Evolutionary conservation across 768 basidiomycete genomes (phyloP), one percentile per base, ranked within the genome.

Genomic region (Galerina sulciceps): DNA sequence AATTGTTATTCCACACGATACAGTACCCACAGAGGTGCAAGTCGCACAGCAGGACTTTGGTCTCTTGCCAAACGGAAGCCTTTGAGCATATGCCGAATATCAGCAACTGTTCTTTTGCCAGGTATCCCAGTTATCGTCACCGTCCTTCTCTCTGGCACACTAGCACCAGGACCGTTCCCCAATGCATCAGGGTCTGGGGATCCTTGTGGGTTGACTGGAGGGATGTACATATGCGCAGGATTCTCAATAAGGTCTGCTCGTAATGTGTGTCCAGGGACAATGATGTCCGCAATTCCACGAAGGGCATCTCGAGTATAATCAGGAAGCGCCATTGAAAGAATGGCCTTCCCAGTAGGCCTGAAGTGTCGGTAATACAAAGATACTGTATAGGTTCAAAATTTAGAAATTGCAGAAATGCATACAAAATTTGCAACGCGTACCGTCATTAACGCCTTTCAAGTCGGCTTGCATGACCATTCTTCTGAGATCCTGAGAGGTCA

Each of bases 101-200:
- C 70, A 0, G 69, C 67, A 3, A 68, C 35, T 1, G 68, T 67
- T 0, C 80, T 66, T 62, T 69, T 85, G 3, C 81, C 82, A 0
- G 89, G 87, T 38, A 91, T 66, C 2, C 90, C 91, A 69, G 76
- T 81, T 1, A 90, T 64, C 6, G 85, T 78, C 20, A 91, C 90
- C 51, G 76, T 77, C 60, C 71, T 83, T 10, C 84, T 85, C 36
- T 72, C 70, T 43, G 82, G 77, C 47, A 85, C 69, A 14, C 82
- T 77, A n/a, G 81, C 89, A 37, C 77, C 77, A 9, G 82, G 79
- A 10, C 86, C 88, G 54, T 76, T 75, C 4, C 80, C 79, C 37
- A 52, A 20, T 11, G 22, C 35, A n/a, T 13, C 10, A 14, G 6
- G 40, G 2, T 41, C 10, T 36, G 14, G 22, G 5, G 14, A 18